Evolutionary conservation across 2,329 filamentous ascomycete genomes (phyloP).

Genomic region (Neoscytalidium dimidiatum): DNA sequence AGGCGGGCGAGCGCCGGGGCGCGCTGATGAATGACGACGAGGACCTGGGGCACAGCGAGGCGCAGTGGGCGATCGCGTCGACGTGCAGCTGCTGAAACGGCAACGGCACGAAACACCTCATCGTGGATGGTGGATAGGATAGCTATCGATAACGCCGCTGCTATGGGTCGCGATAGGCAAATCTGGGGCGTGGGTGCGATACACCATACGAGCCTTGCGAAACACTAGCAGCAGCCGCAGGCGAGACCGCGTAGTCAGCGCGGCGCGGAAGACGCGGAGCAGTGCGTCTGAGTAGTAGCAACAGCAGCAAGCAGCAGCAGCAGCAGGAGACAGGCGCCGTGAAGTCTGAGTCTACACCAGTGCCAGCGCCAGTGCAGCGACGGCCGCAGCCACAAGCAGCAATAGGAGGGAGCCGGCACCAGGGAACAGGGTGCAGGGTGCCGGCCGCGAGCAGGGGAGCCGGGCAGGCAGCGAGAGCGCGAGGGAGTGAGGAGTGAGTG

Average conservation of each 20-base stretch:
- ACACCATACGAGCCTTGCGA: constrained; percentile 12
- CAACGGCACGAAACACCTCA: constrained; percentile 15
- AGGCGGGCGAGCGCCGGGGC: neutral
- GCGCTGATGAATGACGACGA: constrained; percentile 11
- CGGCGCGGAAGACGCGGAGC: constrained; percentile 6
- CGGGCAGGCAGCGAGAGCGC: neutral
- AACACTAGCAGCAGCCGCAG: constrained; percentile 12
- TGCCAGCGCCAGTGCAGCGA: too few relatives aligned
- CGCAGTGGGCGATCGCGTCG: constrained; percentile 18
- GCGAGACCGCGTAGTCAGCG: constrained; percentile 2
- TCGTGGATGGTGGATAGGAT: constrained; percentile 16
- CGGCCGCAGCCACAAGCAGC: too few relatives aligned
- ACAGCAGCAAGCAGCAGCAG: too few relatives aligned
- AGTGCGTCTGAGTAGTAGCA: neutral
- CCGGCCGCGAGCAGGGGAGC: neutral
- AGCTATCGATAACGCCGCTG: constrained; percentile 18
- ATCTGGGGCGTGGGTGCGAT: constrained; percentile 2
- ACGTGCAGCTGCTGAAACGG: constrained; percentile 19
- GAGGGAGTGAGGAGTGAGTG: neutral
- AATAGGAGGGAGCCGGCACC: too few relatives aligned
- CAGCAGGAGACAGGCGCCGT: neutral
- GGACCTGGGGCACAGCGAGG: constrained; percentile 6
- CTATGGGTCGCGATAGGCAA: constrained; percentile 17
- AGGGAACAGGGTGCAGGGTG: too few relatives aligned
- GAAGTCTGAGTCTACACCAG: neutral